These are phyloP conservation scores for Tuber melanosporum DNA, from an alignment of 495 filamentous ascomycete genomes.

Conservation along the genomic window DNA sequence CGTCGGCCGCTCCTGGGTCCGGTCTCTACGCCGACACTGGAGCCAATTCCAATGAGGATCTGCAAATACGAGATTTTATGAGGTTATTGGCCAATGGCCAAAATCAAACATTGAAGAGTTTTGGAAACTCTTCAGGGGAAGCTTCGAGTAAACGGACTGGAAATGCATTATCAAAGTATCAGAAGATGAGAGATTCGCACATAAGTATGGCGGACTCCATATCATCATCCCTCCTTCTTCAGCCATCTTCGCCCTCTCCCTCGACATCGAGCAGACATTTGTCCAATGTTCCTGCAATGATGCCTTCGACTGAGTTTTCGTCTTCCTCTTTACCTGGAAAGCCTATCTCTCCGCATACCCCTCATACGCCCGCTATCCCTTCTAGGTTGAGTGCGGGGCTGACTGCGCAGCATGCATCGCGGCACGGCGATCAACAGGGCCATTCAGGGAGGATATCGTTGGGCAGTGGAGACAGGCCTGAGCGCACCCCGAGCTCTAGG, in stretches of 20 bases:
- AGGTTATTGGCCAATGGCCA: conserved; percentile 34
- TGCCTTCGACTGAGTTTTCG: conserved; percentile 72
- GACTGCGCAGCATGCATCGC: conserved; percentile 33
- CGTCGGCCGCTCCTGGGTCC: conserved; percentile 75
- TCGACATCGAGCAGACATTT: conserved; percentile 68
- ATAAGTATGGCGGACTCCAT: conserved; percentile 80
- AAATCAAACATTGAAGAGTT: conserved; percentile 39
- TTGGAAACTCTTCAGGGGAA: conserved; percentile 23
- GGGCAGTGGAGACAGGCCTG: background rate
- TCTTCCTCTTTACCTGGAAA: conserved; percentile 85
- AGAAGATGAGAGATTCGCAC: conserved; percentile 87
- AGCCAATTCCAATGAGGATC: conserved; percentile 44
- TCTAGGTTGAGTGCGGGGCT: conserved; percentile 71
- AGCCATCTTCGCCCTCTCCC: conserved; percentile 67
- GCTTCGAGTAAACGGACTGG: conserved; percentile 30
- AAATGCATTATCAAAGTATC: conserved; percentile 60
- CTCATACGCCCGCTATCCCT: conserved; percentile 86
- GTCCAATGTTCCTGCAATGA: conserved; percentile 75
- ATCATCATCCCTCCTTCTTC: conserved; percentile 72
- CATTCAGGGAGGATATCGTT: background rate
- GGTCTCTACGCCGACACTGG: conserved; percentile 68
- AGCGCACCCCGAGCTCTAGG: background rate
- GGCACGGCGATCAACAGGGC: conserved; percentile 23
- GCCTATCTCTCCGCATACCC: conserved; percentile 85
- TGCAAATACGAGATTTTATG: conserved; percentile 40